Base-by-base conservation (phyloP, 129 eudicot genomes). In the Pittosporum tobira region DNA sequence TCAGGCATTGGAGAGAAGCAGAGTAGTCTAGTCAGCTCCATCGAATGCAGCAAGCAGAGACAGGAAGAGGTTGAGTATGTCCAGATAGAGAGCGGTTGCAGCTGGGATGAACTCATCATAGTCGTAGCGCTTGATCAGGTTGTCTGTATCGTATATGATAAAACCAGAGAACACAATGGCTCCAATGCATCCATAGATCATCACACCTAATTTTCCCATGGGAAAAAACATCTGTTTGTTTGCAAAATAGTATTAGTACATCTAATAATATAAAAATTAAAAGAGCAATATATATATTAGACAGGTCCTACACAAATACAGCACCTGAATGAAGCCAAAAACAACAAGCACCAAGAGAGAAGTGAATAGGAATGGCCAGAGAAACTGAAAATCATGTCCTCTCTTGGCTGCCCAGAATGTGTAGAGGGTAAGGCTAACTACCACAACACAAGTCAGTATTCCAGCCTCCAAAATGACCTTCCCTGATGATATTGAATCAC, bases 41-140 rank as follows among this genome's bases (percentile, higher is more conserved):
- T 56, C 43, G 15, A 56, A 15, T 26, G 5, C 21, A 38, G 28
- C 1, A 12, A 56, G 61, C 4, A 62, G 42, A 48, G 75, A 43
- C 31, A 78, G 34, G 59, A 84, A 88, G 28, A 88, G 87, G 66
- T 84, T 84, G 64, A 88, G 54, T 56, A 88, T 84, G 72, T 88
- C 96, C 7, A 81, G 59, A 66, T 70, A 88, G 13, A 88, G 79
- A 19, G 82, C 59, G 7, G 59, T 63, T 27, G 94, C 87, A 58
- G 96, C 96, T 30, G 71, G 59, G 15, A 88, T 69, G 29, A 81
- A 88, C 50, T 88, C 86, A 29, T 88, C 96, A 8, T 88, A 88
- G 59, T 61, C 53, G 67, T 43, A 78, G 45, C 87, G 77, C 71
- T 84, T 88, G 66, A 88, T 88, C 61, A 88, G 48, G 57, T 84